Conservation (phyloP, 306 rosid genomes). For the Dryas drummondii region DNA sequence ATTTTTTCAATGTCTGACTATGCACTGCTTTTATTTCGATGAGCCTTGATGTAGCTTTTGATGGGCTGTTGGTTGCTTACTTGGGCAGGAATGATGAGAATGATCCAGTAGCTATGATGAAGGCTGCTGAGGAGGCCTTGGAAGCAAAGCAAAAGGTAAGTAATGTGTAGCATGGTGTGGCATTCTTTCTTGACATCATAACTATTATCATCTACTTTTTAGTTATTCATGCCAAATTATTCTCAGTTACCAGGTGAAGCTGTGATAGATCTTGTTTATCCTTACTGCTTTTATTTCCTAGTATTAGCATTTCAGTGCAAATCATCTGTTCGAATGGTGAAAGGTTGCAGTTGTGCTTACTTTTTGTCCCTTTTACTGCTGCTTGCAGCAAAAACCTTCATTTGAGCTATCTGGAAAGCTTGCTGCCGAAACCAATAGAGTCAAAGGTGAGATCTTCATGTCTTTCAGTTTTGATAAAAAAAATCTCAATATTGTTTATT, state of each 20-base stretch:
- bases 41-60: conserved; percentile 33
- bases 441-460: conserved; percentile 57
- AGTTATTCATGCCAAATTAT: neutral
- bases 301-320: neutral
- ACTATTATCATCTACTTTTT: neutral
- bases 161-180: conserved; percentile 7
- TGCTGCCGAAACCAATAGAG: conserved; percentile 90
- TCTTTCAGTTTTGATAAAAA: neutral
- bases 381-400: conserved; percentile 83
- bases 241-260: neutral
- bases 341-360: neutral
- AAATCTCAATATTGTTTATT: neutral
- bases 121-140: conserved; percentile 84
- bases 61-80: conserved; percentile 29
- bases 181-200: conserved; percentile 9
- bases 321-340: neutral
- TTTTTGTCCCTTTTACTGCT: conserved; percentile 4
- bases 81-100: conserved; percentile 68
- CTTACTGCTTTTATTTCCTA: neutral
- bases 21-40: conserved; percentile 8
- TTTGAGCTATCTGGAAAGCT: conserved; percentile 98
- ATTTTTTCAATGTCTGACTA: neutral
- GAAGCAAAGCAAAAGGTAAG: conserved; percentile 80
- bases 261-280: neutral
- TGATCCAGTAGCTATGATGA: conserved; percentile 76